Conservation (phyloP, 371 early-diverging fungal species). For the Fennellomyces sp. region DNA sequence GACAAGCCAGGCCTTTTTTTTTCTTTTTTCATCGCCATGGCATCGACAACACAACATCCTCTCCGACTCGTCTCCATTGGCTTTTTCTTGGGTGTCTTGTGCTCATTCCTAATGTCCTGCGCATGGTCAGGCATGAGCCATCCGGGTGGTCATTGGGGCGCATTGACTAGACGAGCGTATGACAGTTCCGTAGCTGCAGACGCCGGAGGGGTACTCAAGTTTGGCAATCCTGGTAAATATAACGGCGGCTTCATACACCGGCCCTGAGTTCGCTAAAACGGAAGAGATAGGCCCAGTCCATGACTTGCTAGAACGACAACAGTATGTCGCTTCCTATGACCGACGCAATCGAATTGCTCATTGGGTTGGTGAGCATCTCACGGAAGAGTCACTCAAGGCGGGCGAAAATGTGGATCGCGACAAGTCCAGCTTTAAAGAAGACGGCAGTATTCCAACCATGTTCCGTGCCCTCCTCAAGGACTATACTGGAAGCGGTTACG, state of each 20-base stretch:
- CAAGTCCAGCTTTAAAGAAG: constrained; percentile 68
- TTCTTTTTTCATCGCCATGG: background rate
- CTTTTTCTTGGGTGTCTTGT: background rate
- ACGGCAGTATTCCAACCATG: constrained; percentile 54
- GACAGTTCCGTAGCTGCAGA: background rate
- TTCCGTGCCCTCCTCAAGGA: constrained; percentile 69
- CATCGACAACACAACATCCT: background rate
- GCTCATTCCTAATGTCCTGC: background rate
- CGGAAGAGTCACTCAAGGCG: constrained; percentile 55
- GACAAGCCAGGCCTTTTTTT: background rate
- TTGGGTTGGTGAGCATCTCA: constrained; percentile 85
- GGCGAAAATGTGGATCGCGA: constrained; percentile 57
- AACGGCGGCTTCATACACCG: background rate
- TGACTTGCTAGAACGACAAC: constrained; percentile 50
- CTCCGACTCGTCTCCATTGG: background rate
- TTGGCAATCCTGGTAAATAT: constrained; percentile 47
- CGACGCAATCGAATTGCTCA: constrained; percentile 77
- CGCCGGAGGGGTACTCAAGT: constrained; percentile 25
- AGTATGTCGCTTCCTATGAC: constrained; percentile 65
- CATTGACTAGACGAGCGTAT: no score
- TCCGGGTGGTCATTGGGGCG: background rate
- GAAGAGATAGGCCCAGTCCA: constrained; percentile 41
- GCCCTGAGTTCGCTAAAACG: background rate
- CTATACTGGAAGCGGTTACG: constrained; percentile 75
- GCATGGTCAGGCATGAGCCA: background rate